phyloP scores from a whole-genome alignment of 2,329 filamentous ascomycete species.

The Claviceps spartinae region DNA sequence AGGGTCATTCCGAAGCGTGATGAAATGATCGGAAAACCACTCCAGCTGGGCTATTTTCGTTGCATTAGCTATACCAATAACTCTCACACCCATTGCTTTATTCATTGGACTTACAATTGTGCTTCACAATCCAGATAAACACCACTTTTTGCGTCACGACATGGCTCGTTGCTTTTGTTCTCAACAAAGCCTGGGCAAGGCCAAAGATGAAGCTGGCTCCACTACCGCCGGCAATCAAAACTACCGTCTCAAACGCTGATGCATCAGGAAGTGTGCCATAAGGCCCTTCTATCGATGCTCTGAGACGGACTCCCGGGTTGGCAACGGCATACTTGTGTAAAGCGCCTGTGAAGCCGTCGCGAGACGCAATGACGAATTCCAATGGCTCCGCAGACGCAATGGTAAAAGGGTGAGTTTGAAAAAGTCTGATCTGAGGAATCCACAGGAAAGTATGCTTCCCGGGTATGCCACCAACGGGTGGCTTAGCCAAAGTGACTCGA shows the following conservation, averaged over 20 bases:
- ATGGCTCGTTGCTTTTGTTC: conserved; percentile 8
- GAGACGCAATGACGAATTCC: conserved; percentile 45
- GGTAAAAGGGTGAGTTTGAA: conserved; percentile 52
- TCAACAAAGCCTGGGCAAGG: conserved; percentile 23
- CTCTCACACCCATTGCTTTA: not conserved
- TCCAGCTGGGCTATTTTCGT: conserved; percentile 17
- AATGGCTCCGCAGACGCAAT: conserved; percentile 37
- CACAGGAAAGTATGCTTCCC: conserved; percentile 52
- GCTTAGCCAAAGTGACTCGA: conserved; percentile 38
- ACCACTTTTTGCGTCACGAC: conserved; percentile 15
- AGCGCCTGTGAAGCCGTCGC: conserved; percentile 45
- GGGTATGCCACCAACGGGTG: conserved; percentile 30
- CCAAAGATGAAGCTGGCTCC: conserved; percentile 43
- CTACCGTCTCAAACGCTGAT: conserved; percentile 36
- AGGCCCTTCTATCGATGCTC: conserved; percentile 42
- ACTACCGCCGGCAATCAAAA: conserved; percentile 48
- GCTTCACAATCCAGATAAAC: conserved; percentile 28
- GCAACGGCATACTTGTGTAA: conserved; percentile 37
- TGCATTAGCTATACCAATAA: not conserved
- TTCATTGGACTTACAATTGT: conserved; percentile 17
- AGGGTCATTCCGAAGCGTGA: conserved; percentile 15
- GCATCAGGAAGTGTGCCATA: conserved; percentile 44
- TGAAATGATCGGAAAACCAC: conserved; percentile 25
- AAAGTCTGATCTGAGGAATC: conserved; percentile 41
- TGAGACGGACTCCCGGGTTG: conserved; percentile 34